Evolutionary conservation across 257 asterid species (phyloP), one percentile per base, ranked within the genome.

Genomic region (Ocimum tenuiflorum): DNA sequence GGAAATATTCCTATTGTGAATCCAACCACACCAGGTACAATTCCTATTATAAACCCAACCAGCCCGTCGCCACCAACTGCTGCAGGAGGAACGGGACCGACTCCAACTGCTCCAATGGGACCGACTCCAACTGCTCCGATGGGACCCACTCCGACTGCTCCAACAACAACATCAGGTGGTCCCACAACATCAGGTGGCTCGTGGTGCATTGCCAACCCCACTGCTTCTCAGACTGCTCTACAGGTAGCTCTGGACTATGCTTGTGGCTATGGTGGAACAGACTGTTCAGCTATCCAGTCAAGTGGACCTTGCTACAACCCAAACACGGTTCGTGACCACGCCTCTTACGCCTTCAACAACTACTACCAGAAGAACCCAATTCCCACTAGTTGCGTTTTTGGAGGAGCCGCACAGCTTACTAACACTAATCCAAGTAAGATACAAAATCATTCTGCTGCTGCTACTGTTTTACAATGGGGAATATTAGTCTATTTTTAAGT

Each of bases 181-280:
- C 70, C 70, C 9, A 49, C 54, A 22, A 41, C 56, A 31, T 27
- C 57, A 14, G 58, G 89, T 13, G 95, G 97, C 11, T 3, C 83
- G 12, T 92, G 99, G 99, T 92, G 99, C 79, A 68, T 89, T 41
- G 96, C 96, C 78, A 86, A 42, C 54, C 65, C 95, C 31, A 19
- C 76, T 19, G 95, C 91, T 52, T 80, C 99, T 24, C 71, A 79
- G 62, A 88, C 95, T 20, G 88, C 95, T 58, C 72, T 94, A 48
- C 99, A 94, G 75, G 97, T 90, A 49, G 99, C 99, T 43, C 75
- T 94, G 75, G 97, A 94, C 73, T 90, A 94, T 71, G 99, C 99
- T 0, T 90, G 99, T 65, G 99, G 99, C 43, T 88, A 80, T 70
- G 99, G 97, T 3, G 99, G 96, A 48, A 78, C 99, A 51, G 96